Evolutionary conservation across 371 early-diverging fungal species (phyloP), one percentile per base, ranked within the genome.

Genomic region (Mucor indicus): DNA sequence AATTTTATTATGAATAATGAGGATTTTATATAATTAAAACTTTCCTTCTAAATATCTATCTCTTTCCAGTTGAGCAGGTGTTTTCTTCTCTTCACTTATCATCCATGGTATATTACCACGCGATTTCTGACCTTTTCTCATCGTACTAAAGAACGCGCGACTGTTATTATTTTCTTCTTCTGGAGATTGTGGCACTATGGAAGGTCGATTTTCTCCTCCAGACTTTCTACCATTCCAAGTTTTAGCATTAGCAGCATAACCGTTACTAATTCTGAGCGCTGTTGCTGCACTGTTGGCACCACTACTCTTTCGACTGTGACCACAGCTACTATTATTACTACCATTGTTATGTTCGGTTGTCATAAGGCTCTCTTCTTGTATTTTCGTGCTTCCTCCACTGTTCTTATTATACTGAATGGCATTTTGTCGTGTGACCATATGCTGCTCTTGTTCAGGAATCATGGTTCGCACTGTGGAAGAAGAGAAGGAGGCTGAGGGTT

Each of bases 61-160:
- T 11, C 62, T 43, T 43, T 66, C 62, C n/a, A 55, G 51, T 43
- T 66, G 62, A 31, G 62, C 66, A 23, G 66, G 66, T 24, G 62
- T 61, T 30, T 23, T 30, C 7, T 33, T 27, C 1, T 40, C 19
- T 13, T 55, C 45, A 1, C 39, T 50, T 17, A 23, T 37, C 44
- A 50, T 47, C 59, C 59, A 59, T 5, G 59, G 59, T 19, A 59
- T 59, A 12, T 35, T 29, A 27, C 53, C 59, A 22, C 59, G 37
- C 3, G 20, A 39, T 21, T 59, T 59, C 33, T 48, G 49, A 3
- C 48, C 59, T 21, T 59, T 59, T 39, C 49, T 17, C 59, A 53
- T 59, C 11, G 59, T 59, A 16, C 59, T 59, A 37, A 48, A 59
- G 38, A 52, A 58, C 1, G 40, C 45, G 12, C 45, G 36, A 19